Conservation (phyloP, 768 basidiomycete species). For the Amanita phalloides region DNA sequence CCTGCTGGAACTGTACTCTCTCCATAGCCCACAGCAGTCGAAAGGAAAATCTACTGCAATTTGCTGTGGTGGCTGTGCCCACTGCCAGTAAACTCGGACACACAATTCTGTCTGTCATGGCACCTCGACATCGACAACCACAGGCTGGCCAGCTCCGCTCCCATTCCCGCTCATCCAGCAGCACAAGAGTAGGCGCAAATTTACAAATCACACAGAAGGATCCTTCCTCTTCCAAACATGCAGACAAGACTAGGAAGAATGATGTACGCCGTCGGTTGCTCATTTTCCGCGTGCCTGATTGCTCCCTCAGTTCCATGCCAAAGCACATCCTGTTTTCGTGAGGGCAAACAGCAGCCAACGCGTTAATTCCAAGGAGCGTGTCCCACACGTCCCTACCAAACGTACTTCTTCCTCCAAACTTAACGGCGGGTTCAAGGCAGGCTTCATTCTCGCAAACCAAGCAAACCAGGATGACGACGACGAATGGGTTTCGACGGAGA, state of each 20-base stretch:
- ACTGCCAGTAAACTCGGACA: conserved; percentile 3
- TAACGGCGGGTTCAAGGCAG: conserved; percentile 30
- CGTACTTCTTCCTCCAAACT: conserved; percentile 14
- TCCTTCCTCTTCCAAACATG: conserved; percentile 20
- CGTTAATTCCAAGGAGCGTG: conserved; percentile 22
- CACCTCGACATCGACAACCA: conserved; percentile 37
- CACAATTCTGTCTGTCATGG: conserved; percentile 20
- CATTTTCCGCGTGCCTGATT: conserved; percentile 11
- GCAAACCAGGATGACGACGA: conserved; percentile 45
- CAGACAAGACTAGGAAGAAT: conserved; percentile 46
- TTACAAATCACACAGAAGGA: conserved; percentile 67
- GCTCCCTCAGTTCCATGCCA: conserved; percentile 16
- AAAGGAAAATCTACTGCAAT: neutral
- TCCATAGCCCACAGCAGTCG: conserved; percentile 47
- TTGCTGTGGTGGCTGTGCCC: conserved; percentile 1
- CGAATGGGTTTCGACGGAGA: conserved; percentile 73
- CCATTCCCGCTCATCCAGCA: conserved; percentile 56
- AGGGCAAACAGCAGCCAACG: conserved; percentile 26
- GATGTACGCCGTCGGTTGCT: conserved; percentile 27
- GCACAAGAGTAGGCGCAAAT: conserved; percentile 46
- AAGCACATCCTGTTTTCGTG: conserved; percentile 17
- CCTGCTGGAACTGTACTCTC: conserved; percentile 88
- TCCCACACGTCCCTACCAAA: conserved; percentile 14
- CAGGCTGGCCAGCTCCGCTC: conserved; percentile 39
- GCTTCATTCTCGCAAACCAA: conserved; percentile 48